A percentile compares a stretch with the other conserved stretches of the same genome.
phyloP scores from a whole-genome alignment of 495 filamentous ascomycete genomes.

The Penicillium silybi region DNA sequence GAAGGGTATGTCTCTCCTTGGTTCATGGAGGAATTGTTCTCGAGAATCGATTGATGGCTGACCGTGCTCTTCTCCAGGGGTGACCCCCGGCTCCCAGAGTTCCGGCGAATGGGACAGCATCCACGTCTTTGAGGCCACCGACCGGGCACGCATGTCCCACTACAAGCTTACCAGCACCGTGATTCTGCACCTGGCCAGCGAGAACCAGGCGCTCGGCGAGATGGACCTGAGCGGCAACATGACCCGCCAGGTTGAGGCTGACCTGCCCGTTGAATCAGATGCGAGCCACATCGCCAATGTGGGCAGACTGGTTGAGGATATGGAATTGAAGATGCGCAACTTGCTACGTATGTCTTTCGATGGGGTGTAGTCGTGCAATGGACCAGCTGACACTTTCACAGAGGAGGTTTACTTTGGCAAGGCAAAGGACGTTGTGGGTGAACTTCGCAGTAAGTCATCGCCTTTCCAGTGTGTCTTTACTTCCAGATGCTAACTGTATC shows the following conservation, averaged over 20 bases:
- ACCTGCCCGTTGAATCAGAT: conserved; percentile 85
- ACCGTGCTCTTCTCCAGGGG: conserved; percentile 35
- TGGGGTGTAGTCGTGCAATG: neutral
- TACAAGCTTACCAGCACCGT: conserved; percentile 98
- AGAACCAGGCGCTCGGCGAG: conserved; percentile 68
- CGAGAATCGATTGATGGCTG: neutral
- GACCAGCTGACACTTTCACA: conserved; percentile 11
- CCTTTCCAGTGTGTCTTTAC: neutral
- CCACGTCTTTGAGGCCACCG: conserved; percentile 94
- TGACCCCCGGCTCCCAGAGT: conserved; percentile 63
- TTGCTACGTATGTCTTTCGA: conserved; percentile 62
- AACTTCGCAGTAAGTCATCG: conserved; percentile 71
- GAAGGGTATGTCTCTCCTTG: conserved; percentile 58
- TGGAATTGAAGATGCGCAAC: conserved; percentile 99
- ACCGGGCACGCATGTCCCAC: conserved; percentile 83
- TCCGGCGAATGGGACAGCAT: conserved; percentile 96
- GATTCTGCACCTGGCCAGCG: conserved; percentile 78
- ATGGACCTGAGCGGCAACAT: conserved; percentile 97
- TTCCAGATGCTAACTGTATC: neutral
- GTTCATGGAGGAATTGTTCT: neutral
- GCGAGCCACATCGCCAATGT: conserved; percentile 94
- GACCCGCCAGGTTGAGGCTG: conserved; percentile 91
- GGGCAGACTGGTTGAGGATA: conserved; percentile 93
- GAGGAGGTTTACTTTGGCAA: conserved; percentile 99
- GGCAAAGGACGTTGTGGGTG: conserved; percentile 98